Evolutionary conservation across 2,329 filamentous ascomycete species (phyloP).

Genomic region (Fusarium sp.): DNA sequence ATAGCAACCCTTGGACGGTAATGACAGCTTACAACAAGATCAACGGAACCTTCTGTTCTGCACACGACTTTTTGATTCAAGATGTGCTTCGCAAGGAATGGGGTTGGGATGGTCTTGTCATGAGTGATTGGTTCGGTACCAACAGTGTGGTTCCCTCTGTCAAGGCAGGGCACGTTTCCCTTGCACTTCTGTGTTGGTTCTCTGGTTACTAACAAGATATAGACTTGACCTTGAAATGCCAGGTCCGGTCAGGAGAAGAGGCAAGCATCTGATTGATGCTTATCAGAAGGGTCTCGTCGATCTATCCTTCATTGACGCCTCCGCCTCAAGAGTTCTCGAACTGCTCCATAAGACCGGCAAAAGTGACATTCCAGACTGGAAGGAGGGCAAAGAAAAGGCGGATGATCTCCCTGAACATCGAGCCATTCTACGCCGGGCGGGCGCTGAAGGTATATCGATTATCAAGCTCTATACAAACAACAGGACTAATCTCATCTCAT

Average conservation of each 20-base stretch:
- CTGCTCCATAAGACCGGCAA: slow-evolving; percentile 28
- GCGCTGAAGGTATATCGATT: slow-evolving; percentile 17
- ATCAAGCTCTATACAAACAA: too few species aligned
- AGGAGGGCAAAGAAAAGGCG: slow-evolving; percentile 25
- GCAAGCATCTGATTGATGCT: slow-evolving; percentile 32
- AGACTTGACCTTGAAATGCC: slow-evolving; percentile 39
- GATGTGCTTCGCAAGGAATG: slow-evolving; percentile 61
- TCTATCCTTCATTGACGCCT: slow-evolving; percentile 21
- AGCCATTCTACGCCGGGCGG: slow-evolving; percentile 27
- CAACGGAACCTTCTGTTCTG: slow-evolving; percentile 60
- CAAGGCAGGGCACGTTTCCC: slow-evolving; percentile 40
- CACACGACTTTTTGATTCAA: slow-evolving; percentile 56
- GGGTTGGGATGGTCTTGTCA: slow-evolving; percentile 61
- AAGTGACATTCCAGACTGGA: slow-evolving; percentile 26
- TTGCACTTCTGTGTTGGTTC: background rate
- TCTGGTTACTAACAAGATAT: background rate
- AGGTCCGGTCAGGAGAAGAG: slow-evolving; percentile 24
- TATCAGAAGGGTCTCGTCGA: slow-evolving; percentile 19
- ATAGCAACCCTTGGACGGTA: slow-evolving; percentile 56
- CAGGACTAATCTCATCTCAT: background rate
- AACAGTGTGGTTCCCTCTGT: slow-evolving; percentile 50
- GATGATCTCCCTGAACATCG: slow-evolving; percentile 32
- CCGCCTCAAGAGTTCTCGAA: slow-evolving; percentile 19
- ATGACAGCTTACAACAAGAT: slow-evolving; percentile 64
- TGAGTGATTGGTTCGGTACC: slow-evolving; percentile 62